These are phyloP conservation scores for Gliomastix tumulicola DNA, from an alignment of 2,329 filamentous ascomycete genomes.

Conservation along the genomic window DNA sequence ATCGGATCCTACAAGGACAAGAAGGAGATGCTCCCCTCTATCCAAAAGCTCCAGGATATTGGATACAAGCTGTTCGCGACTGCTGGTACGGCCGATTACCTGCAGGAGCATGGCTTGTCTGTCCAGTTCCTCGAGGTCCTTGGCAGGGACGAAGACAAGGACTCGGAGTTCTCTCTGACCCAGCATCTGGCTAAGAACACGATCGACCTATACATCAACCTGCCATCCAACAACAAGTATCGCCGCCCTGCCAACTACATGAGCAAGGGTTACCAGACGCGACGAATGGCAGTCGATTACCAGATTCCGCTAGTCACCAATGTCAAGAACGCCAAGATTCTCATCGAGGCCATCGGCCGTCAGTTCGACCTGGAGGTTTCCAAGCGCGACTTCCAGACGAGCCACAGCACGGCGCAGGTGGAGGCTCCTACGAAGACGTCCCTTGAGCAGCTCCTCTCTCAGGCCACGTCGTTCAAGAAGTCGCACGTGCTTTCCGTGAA, in stretches of 20 bases:
- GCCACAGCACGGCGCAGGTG: conserved; percentile 62
- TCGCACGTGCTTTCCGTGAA: conserved; percentile 87
- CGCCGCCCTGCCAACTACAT: conserved; percentile 96
- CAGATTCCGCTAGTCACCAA: conserved; percentile 97
- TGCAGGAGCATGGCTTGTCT: conserved; percentile 84
- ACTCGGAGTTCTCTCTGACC: conserved; percentile 93
- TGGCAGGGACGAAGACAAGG: conserved; percentile 72
- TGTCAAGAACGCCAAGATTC: conserved; percentile 97
- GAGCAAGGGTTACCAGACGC: conserved; percentile 93
- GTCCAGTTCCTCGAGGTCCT: conserved; percentile 93
- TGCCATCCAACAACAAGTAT: conserved; percentile 98
- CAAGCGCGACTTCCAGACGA: conserved; percentile 86
- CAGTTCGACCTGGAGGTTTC: conserved; percentile 80
- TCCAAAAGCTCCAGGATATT: conserved; percentile 80
- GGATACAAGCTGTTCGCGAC: conserved; percentile 96
- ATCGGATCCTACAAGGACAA: conserved; percentile 98
- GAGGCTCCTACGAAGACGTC: conserved; percentile 50
- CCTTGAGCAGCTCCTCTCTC: conserved; percentile 66
- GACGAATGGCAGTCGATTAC: conserved; percentile 96
- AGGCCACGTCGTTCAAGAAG: conserved; percentile 76
- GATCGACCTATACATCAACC: conserved; percentile 97
- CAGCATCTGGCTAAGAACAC: conserved; percentile 96
- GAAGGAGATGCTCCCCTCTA: conserved; percentile 90
- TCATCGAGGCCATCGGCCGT: conserved; percentile 88
- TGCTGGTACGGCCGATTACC: conserved; percentile 91